Evolutionary conservation across 2,329 filamentous ascomycete species (phyloP), one percentile per base, ranked within the genome.

Genomic region (Penicillium sp.): DNA sequence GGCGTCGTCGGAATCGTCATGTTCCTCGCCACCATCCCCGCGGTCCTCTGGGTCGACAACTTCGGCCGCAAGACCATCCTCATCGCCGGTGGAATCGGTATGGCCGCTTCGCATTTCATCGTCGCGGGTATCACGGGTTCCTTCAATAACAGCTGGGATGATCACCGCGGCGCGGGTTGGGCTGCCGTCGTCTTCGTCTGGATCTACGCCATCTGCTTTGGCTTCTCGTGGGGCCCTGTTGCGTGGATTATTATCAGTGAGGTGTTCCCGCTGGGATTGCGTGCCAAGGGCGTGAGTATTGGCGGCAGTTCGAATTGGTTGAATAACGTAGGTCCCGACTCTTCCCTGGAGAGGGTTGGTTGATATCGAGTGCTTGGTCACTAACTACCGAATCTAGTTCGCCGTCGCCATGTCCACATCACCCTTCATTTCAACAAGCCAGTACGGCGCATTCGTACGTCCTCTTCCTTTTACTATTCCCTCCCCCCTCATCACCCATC

Each of bases 121-220:
- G 88, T 92, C 60, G 89, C 89, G 1, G 82, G 86, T 45, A 90
- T 92, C 61, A 89, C 89, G 1, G 82, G 86, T 46, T 90, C 92
- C 61, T 87, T 88, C 70, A 77, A 86, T n/a, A 71, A 86, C 65
- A 76, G 82, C 3, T 93, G 89, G 82, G 72, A 75, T 0, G 71
- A 79, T 0, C 84, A 92, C 64, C 69, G 74, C 7, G 85, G 84
- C 0, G 88, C 89, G 0, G 90, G 90, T 1, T 93, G 91, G 91
- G 90, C 80, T 5, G 85, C 89, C 0, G 88, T 86, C 6, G 81
- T 70, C 0, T 77, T 80, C 60, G 73, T 80, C 6, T 92, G 90
- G 90, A 81, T 93, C 0, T 92, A 91, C 66, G 87, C 91, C 30
- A 80, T 91, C 31, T 85, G 90, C 75, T 93, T 93, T 70, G 91